These are phyloP conservation scores for Pichia sp. DNA, from an alignment of 1,139 yeast genomes.

Conservation along the genomic window DNA sequence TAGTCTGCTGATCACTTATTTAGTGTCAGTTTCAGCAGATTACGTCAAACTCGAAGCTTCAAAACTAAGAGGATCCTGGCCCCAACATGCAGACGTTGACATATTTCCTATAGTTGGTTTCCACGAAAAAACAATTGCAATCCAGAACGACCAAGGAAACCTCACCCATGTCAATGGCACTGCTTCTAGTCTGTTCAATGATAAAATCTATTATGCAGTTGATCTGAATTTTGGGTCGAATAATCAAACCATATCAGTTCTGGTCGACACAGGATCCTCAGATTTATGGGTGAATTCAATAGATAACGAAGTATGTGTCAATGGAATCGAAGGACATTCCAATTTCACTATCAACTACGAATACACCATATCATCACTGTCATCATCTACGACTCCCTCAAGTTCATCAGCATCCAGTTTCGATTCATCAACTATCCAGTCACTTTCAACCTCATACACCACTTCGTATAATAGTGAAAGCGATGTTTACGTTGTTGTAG, in stretches of 20 bases:
- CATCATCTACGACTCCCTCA: not conserved
- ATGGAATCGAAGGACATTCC: not conserved
- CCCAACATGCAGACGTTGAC: slow-evolving; percentile 15
- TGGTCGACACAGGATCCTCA: slow-evolving; percentile 57
- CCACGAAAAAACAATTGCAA: not conserved
- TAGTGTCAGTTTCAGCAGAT: slow-evolving; percentile 1
- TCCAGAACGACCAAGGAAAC: not conserved
- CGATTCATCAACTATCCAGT: not conserved
- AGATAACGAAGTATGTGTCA: slow-evolving; percentile 8
- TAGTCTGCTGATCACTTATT: too few relatives aligned
- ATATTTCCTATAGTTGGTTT: slow-evolving; percentile 13
- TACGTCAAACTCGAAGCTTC: slow-evolving; percentile 16
- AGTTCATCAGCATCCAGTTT: not conserved
- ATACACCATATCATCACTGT: not conserved
- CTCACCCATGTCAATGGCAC: slow-evolving; percentile 4
- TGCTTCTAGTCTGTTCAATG: slow-evolving; percentile 6
- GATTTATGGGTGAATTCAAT: slow-evolving; percentile 46
- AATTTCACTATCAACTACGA: slow-evolving; percentile 7
- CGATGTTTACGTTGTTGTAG: slow-evolving; percentile 8
- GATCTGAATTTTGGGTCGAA: slow-evolving; percentile 43
- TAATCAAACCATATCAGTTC: slow-evolving; percentile 38
- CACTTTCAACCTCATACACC: slow-evolving; percentile 3
- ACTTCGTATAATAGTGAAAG: slow-evolving; percentile 4
- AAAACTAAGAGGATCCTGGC: slow-evolving; percentile 25
- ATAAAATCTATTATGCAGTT: slow-evolving; percentile 9